Percentiles rank a stretch among this genome's conserved stretches.
These are phyloP conservation scores for Lodderomyces jiufengensis DNA, from an alignment of 1,139 yeast genomes.

Conservation along the genomic window DNA sequence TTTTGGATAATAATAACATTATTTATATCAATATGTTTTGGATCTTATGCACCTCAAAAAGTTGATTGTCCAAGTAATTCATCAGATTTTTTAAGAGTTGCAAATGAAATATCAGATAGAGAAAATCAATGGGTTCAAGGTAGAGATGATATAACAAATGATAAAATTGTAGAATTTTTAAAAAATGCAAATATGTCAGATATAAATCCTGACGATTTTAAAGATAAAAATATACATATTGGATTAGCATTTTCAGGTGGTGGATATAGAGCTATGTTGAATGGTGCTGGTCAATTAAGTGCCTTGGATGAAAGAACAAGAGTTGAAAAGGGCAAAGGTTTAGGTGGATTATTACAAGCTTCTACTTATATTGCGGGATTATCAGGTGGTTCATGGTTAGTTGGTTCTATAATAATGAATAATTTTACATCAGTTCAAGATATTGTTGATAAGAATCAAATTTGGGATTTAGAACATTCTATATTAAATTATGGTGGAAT, in stretches of 20 bases:
- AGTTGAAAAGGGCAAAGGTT: conserved; percentile 40
- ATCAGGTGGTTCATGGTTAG: conserved; percentile 86
- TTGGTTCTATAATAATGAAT: conserved; percentile 75
- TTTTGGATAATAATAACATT: conserved; percentile 1
- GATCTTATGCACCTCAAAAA: conserved; percentile 66
- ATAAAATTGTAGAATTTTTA: conserved; percentile 57
- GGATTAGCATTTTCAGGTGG: conserved; percentile 47
- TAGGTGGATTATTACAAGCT: conserved; percentile 76
- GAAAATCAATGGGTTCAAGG: conserved; percentile 44
- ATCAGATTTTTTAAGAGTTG: conserved; percentile 20
- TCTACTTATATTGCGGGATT: conserved; percentile 75
- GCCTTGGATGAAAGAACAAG: conserved; percentile 33
- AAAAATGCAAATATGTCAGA: conserved; percentile 58
- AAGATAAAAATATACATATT: conserved; percentile 37
- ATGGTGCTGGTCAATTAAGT: conserved; percentile 43
- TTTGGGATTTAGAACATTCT: conserved; percentile 69
- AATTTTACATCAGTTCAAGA: conserved; percentile 74
- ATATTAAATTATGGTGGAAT: conserved; percentile 69
- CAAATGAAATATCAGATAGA: conserved; percentile 29
- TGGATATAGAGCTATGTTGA: conserved; percentile 46
- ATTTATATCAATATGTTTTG: conserved; percentile 25
- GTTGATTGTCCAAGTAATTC: conserved; percentile 53
- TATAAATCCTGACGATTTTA: conserved; percentile 54
- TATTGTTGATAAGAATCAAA: conserved; percentile 44
- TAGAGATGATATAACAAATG: conserved; percentile 56